Evolutionary conservation across 768 basidiomycete species (phyloP).

Genomic region (Amanita subjunquillea): DNA sequence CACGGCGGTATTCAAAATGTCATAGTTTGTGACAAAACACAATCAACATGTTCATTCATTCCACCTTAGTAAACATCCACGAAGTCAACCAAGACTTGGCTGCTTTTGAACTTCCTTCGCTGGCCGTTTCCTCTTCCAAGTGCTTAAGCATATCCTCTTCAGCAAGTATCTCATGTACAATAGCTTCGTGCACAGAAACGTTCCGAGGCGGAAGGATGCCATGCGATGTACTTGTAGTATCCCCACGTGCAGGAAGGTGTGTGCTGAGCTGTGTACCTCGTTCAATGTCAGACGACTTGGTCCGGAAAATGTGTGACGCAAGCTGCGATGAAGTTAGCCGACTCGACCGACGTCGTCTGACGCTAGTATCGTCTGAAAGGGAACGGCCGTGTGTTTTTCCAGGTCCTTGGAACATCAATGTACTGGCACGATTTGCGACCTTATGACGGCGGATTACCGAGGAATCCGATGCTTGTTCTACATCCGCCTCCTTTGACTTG

Average conservation of each 20-base stretch:
- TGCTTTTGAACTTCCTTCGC: conserved; percentile 32
- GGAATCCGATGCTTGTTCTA: conserved; percentile 33
- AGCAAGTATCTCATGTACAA: conserved; percentile 57
- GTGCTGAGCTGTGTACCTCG: conserved; percentile 30
- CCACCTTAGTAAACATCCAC: conserved; percentile 48
- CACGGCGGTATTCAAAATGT: background rate
- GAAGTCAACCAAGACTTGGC: conserved; percentile 52
- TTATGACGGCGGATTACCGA: conserved; percentile 26
- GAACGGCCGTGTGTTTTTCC: conserved; percentile 16
- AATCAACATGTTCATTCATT: conserved; percentile 11
- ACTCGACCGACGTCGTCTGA: conserved; percentile 21
- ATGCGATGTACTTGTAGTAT: conserved; percentile 23
- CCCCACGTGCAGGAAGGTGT: conserved; percentile 27
- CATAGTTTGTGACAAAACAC: conserved; percentile 1
- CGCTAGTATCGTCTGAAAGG: conserved; percentile 17
- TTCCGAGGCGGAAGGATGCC: conserved; percentile 17
- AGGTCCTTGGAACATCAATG: conserved; percentile 16
- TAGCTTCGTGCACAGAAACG: conserved; percentile 52
- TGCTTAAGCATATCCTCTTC: conserved; percentile 53
- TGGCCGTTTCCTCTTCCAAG: conserved; percentile 43
- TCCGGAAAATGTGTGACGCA: conserved; percentile 17
- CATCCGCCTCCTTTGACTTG: conserved; percentile 32
- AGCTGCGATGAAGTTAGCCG: conserved; percentile 26
- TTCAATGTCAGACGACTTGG: conserved; percentile 23
- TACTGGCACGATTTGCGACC: conserved; percentile 14